phyloP scores from a whole-genome alignment of 805 yeast species.

The Kazachstania kunashirensis region DNA sequence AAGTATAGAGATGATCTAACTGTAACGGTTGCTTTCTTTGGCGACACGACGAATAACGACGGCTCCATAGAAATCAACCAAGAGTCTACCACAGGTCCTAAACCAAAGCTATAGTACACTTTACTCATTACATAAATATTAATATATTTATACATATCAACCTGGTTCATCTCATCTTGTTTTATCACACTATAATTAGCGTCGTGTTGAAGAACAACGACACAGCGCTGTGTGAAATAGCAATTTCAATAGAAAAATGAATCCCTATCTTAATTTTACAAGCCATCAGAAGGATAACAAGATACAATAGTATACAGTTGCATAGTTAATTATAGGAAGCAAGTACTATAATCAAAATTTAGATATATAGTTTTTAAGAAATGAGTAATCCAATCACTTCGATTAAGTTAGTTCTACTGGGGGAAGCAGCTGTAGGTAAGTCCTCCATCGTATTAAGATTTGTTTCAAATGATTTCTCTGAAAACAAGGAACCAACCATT shows the following conservation, averaged over 20 bases:
- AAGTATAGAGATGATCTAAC: slow-evolving; percentile 92
- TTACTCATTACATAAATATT: too few relatives aligned
- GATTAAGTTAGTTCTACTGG: slow-evolving; percentile 82
- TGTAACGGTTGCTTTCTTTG: slow-evolving; percentile 91
- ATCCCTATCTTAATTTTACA: too few relatives aligned
- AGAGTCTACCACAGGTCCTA: slow-evolving; percentile 22
- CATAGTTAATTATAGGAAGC: not conserved
- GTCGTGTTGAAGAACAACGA: too few relatives aligned
- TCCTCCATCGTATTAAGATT: slow-evolving; percentile 86
- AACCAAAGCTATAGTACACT: slow-evolving; percentile 22
- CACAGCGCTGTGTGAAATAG: too few relatives aligned
- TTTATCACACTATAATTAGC: too few relatives aligned
- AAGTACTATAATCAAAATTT: too few relatives aligned
- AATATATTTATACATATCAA: too few relatives aligned
- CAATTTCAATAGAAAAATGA: too few relatives aligned
- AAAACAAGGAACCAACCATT: slow-evolving; percentile 93
- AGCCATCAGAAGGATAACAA: too few relatives aligned
- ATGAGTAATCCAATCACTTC: slow-evolving; percentile 28
- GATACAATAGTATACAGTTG: too few relatives aligned
- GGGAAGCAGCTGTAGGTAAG: slow-evolving; percentile 98
- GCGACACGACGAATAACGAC: slow-evolving; percentile 31
- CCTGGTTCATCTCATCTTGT: too few relatives aligned
- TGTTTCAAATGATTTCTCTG: slow-evolving; percentile 92
- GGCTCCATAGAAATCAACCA: slow-evolving; percentile 18
- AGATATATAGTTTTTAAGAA: not conserved